Evolutionary conservation across 768 basidiomycete species (phyloP).

Genomic region (Mycena floridula): DNA sequence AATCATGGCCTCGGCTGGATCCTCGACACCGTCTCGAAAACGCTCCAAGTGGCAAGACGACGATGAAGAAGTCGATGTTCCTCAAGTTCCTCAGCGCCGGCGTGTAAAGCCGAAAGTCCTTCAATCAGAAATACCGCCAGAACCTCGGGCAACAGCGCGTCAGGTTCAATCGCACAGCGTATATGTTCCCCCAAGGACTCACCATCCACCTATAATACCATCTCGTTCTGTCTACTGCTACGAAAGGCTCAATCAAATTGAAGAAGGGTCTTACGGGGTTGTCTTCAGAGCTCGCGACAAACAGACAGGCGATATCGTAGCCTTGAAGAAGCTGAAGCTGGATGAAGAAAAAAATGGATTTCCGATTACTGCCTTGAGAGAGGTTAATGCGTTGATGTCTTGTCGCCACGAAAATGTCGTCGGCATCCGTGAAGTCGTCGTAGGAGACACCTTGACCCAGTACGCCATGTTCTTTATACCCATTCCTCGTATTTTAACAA

Average conservation of each 20-base stretch:
- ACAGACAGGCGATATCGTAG: conserved; percentile 92
- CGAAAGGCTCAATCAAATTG: conserved; percentile 94
- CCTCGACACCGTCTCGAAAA: background rate
- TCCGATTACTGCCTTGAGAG: conserved; percentile 92
- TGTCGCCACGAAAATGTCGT: conserved; percentile 96
- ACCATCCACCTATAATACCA: conserved; percentile 74
- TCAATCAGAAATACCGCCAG: too few species aligned
- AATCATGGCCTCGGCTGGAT: too few species aligned
- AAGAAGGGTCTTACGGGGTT: conserved; percentile 96
- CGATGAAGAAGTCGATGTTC: background rate
- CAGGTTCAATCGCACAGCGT: too few species aligned
- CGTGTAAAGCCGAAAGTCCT: background rate
- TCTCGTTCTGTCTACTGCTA: conserved; percentile 94
- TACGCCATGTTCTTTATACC: conserved; percentile 40
- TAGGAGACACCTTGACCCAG: conserved; percentile 98
- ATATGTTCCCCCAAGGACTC: conserved; percentile 70
- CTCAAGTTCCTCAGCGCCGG: background rate
- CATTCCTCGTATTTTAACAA: background rate
- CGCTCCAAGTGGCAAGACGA: background rate
- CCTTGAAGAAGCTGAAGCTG: conserved; percentile 95
- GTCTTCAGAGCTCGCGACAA: conserved; percentile 96
- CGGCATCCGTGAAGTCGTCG: conserved; percentile 93
- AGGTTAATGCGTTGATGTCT: conserved; percentile 93
- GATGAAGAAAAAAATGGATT: conserved; percentile 99
- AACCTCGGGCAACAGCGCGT: too few species aligned